Evolutionary conservation across 371 early-diverging fungal genomes (phyloP).

Genomic region (Circinella umbellata): DNA sequence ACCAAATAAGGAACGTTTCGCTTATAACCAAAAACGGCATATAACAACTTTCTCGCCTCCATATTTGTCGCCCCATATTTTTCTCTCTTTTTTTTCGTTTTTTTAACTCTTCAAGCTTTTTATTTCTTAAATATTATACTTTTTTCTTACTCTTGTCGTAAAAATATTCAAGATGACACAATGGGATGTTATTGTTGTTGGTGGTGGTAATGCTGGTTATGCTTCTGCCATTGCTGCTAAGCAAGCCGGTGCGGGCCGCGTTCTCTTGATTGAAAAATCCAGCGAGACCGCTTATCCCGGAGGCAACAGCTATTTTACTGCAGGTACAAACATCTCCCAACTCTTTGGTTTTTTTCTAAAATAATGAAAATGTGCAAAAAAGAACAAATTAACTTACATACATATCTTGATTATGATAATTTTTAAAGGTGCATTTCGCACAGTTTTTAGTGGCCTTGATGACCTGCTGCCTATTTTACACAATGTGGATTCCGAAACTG

Average conservation of each 20-base stretch:
- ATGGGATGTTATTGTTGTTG: constrained; percentile 23
- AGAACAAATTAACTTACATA: neutral
- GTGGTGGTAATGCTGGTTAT: constrained; percentile 27
- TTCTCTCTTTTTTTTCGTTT: too few species aligned
- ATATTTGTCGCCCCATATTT: too few species aligned
- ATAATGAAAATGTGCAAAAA: too few species aligned
- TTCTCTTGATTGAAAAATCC: constrained; percentile 26
- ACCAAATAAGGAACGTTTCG: neutral
- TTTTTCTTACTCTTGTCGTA: neutral
- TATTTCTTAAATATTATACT: neutral
- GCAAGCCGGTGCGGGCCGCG: constrained; percentile 23
- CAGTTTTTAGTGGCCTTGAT: constrained; percentile 22
- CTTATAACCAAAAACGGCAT: neutral
- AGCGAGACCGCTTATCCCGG: constrained; percentile 18
- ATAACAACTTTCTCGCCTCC: neutral
- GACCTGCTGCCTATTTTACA: constrained; percentile 24
- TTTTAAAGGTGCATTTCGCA: constrained; percentile 21
- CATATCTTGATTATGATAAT: neutral
- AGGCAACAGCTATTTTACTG: constrained; percentile 26
- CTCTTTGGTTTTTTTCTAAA: neutral
- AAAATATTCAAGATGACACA: neutral
- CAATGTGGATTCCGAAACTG: constrained; percentile 19
- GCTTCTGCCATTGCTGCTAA: constrained; percentile 26
- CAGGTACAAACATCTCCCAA: constrained; percentile 8
- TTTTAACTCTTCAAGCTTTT: too few species aligned